Evolutionary conservation across 345 rosid species (phyloP).

Genomic region (Dimocarpus longan): DNA sequence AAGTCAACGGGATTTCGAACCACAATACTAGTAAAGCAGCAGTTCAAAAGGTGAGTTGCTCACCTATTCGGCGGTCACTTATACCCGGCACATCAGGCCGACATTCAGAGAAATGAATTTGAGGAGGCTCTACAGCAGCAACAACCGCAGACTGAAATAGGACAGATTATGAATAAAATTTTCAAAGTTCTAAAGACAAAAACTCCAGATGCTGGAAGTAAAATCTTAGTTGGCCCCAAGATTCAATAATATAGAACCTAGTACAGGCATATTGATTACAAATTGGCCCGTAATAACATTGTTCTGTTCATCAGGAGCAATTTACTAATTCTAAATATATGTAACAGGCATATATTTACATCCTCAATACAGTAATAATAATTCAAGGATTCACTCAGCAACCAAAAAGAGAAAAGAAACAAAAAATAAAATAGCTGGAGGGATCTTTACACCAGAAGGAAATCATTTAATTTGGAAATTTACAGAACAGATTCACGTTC

Average conservation of each 20-base stretch:
- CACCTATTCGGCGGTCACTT: constrained; percentile 70
- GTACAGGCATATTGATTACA: not conserved
- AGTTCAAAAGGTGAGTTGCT: constrained; percentile 17
- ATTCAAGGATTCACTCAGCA: not conserved
- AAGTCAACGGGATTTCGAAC: constrained; percentile 4
- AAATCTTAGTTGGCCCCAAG: not conserved
- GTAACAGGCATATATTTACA: not conserved
- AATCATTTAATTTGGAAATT: not conserved
- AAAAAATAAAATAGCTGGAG: not conserved
- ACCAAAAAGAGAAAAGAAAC: not conserved
- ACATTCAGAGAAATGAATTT: constrained; percentile 31
- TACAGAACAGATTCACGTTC: not conserved
- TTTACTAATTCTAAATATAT: not conserved
- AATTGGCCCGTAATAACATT: not conserved
- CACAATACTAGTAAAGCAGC: constrained; percentile 14
- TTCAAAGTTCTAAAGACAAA: not conserved
- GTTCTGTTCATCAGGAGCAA: not conserved
- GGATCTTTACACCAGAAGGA: not conserved
- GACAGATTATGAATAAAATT: constrained; percentile 5
- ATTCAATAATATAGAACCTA: not conserved
- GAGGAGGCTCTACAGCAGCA: constrained; percentile 39
- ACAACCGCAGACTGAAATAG: constrained; percentile 34
- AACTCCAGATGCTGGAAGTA: not conserved
- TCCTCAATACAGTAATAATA: not conserved
- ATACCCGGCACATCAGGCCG: constrained; percentile 60